phyloP scores from a whole-genome alignment of 768 basidiomycete genomes.

The Psilocybe cubensis region DNA sequence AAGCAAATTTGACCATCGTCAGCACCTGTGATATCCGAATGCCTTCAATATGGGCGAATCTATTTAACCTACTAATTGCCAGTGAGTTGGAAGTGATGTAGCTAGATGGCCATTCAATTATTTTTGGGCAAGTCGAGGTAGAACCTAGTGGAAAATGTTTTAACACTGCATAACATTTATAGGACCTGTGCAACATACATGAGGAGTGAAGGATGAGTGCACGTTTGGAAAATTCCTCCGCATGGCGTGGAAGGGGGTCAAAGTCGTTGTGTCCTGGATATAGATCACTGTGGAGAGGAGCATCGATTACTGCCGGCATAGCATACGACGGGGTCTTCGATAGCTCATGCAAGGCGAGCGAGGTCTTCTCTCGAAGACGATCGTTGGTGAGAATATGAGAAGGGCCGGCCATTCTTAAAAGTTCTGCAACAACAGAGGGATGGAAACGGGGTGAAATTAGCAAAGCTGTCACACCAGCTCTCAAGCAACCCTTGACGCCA shows the following conservation, averaged over 20 bases:
- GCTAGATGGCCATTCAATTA: background rate
- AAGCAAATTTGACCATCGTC: background rate
- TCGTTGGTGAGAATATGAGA: background rate
- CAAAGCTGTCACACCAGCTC: background rate
- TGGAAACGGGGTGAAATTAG: background rate
- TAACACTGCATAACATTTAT: background rate
- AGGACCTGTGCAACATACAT: background rate
- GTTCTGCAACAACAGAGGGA: background rate
- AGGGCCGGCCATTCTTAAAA: background rate
- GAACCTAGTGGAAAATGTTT: background rate
- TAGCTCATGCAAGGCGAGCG: background rate
- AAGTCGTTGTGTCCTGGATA: background rate
- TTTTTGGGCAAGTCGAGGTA: background rate
- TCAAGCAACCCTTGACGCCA: background rate
- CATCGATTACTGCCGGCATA: background rate
- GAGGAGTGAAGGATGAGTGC: background rate
- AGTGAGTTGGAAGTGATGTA: background rate
- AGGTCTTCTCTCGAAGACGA: background rate
- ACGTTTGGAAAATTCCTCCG: background rate
- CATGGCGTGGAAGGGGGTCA: background rate
- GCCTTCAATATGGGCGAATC: background rate
- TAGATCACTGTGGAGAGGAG: background rate
- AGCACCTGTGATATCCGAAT: background rate
- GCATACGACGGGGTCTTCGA: background rate
- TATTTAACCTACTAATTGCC: background rate